Evolutionary conservation across 352 stramenopile genomes (phyloP), one percentile per base, ranked within the genome.

Genomic region (Pythium aristosporum): DNA sequence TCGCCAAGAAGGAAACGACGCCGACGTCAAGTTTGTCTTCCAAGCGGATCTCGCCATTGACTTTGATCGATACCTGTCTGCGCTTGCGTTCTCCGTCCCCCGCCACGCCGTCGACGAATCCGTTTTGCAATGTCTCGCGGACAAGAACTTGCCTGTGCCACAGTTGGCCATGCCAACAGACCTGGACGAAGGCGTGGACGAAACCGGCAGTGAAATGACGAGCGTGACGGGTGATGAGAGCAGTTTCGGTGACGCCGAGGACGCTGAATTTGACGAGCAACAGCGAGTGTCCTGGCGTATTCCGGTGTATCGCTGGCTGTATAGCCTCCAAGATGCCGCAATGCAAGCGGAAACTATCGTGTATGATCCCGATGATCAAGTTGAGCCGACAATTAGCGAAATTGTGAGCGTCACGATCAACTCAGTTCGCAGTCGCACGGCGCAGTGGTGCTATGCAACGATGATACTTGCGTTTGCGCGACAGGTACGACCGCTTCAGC

Each of bases 151-250:
- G 4, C 76, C 79, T 2, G 81, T 83, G 36, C 87, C 87, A 8
- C 55, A 87, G 25, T 69, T 88, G 32, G 58, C 74, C 2, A 54
- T 61, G 1, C 69, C 69, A 39, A 68, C 6, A 2, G 65, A 67
- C 32, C 68, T 65, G 16, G 74, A 87, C 7, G 72, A 73, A 52
- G 57, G 39, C 2, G 69, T 79, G 0, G 83, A 94, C 42, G 85
- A 94, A 42, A 74, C 69, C 41, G 85, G 79, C 34, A 94, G 85
- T 36, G 87, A 96, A 56, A 89, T 86, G 76, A 96, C 83, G 54
- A 96, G 87, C 65, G 85, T 92, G 7, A 94, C 85, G 0, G 87
- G 63, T 10, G 87, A 94, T 41, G 87, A 94, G 58, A 96, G 87
- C 53, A 87, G 77, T 18, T 73, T 94, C 15, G 85, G 77, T 0